Conservation (phyloP, 805 yeast species). For the Suhomyces sp. region DNA sequence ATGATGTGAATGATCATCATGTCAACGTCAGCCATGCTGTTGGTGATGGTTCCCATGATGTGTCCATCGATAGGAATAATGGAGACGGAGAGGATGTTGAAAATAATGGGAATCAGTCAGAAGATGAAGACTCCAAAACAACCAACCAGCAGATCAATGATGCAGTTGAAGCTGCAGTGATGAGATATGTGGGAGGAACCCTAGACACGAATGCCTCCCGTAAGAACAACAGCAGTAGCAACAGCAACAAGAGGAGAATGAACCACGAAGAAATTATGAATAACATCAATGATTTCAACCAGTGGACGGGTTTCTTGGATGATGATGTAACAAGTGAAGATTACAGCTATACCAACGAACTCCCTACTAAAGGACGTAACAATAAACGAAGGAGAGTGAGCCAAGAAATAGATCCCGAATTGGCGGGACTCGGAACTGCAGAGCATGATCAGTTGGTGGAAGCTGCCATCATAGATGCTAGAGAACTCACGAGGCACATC, state of each 20-base stretch:
- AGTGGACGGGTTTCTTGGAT: conserved; percentile 43
- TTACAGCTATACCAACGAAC: conserved; percentile 9
- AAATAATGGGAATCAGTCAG: too few species aligned
- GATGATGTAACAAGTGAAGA: conserved; percentile 18
- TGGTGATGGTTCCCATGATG: neutral
- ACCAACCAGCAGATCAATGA: conserved; percentile 42
- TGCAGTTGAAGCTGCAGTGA: conserved; percentile 77
- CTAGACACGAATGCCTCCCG: conserved; percentile 34
- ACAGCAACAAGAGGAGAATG: conserved; percentile 17
- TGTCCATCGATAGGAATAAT: too few species aligned
- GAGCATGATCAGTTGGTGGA: conserved; percentile 67
- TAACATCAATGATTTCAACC: conserved; percentile 49
- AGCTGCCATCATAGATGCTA: conserved; percentile 69
- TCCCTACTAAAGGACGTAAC: conserved; percentile 3
- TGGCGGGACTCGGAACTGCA: conserved; percentile 35
- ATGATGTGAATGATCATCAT: neutral
- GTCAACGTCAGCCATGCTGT: neutral
- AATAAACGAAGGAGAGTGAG: conserved; percentile 12
- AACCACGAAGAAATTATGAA: conserved; percentile 43
- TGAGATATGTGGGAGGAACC: conserved; percentile 69
- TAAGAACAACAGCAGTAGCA: neutral
- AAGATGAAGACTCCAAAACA: conserved; percentile 22
- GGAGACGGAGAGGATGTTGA: neutral
- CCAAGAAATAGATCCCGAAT: conserved; percentile 39
- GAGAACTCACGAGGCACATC: conserved; percentile 53